These are phyloP conservation scores for Cadophora sp. DNA, from an alignment of 2,329 filamentous ascomycete genomes.

Conservation along the genomic window DNA sequence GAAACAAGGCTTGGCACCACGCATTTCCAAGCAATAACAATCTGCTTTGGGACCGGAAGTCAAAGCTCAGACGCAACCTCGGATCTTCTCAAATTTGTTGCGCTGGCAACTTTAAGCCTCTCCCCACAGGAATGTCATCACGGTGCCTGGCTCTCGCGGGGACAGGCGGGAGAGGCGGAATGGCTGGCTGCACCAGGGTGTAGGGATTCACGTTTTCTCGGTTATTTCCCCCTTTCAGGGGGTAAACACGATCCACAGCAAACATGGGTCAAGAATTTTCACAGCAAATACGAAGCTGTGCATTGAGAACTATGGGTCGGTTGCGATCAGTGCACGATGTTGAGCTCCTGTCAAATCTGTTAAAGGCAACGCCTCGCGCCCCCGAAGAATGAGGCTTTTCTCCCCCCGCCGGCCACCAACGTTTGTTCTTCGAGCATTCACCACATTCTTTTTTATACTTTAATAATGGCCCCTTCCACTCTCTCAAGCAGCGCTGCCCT, in stretches of 20 bases:
- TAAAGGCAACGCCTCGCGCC: slow-evolving; percentile 1
- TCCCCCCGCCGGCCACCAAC: slow-evolving; percentile 4
- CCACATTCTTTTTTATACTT: slow-evolving; percentile 9
- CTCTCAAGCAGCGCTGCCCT: slow-evolving; percentile 4
- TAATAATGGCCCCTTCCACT: slow-evolving; percentile 14
- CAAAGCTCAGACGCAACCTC: slow-evolving; percentile 8
- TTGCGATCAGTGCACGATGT: slow-evolving; percentile 13
- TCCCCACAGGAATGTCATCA: slow-evolving; percentile 6
- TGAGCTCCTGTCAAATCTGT: not conserved
- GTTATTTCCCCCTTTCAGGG: slow-evolving; percentile 11
- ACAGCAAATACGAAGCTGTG: slow-evolving; percentile 3
- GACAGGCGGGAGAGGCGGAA: slow-evolving; percentile 5
- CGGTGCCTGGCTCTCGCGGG: not conserved
- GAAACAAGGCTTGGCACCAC: slow-evolving; percentile 1
- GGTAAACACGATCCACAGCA: slow-evolving; percentile 9
- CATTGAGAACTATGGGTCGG: not conserved
- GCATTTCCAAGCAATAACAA: slow-evolving; percentile 4
- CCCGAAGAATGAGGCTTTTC: not conserved
- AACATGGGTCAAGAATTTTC: not conserved
- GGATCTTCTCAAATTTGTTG: slow-evolving; percentile 1
- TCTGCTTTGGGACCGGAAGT: slow-evolving; percentile 2
- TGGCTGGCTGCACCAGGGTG: not conserved
- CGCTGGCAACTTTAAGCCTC: not conserved
- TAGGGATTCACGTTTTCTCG: not conserved
- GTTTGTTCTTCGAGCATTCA: slow-evolving; percentile 14